Evolutionary conservation across 441 rosid genomes (phyloP).

Genomic region (Geranium incanum): DNA sequence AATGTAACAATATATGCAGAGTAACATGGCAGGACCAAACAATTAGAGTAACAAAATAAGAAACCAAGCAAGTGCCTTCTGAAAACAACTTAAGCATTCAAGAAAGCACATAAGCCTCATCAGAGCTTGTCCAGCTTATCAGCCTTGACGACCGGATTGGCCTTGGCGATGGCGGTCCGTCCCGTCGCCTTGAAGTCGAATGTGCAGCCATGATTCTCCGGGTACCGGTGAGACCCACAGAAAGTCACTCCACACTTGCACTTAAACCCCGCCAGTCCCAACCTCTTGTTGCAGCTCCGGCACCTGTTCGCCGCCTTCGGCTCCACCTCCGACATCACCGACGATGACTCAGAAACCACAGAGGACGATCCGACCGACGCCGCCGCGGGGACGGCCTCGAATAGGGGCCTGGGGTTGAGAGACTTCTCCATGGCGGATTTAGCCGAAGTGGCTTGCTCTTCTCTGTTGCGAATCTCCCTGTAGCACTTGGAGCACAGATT

Average conservation of each 20-base stretch:
- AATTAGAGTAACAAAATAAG: too few species aligned
- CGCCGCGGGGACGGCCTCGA: conserved; percentile 15
- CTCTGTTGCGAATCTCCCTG: conserved; percentile 42
- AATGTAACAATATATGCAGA: too few species aligned
- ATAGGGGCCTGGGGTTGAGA: conserved; percentile 28
- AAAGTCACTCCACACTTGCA: conserved; percentile 73
- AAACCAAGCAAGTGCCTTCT: too few species aligned
- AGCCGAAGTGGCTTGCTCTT: conserved; percentile 52
- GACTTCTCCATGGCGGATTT: conserved; percentile 62
- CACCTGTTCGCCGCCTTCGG: conserved; percentile 49
- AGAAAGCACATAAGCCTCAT: conserved; percentile 14
- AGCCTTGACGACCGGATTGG: conserved; percentile 64
- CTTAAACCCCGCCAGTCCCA: conserved; percentile 59
- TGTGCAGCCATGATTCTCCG: conserved; percentile 66
- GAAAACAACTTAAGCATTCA: too few species aligned
- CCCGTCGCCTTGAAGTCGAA: conserved; percentile 76
- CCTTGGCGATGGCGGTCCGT: conserved; percentile 53
- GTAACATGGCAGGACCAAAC: too few species aligned
- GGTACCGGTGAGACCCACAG: conserved; percentile 70
- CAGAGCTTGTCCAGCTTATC: conserved; percentile 68
- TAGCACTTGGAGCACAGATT: conserved; percentile 84
- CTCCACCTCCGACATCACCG: neutral
- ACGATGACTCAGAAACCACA: conserved; percentile 6
- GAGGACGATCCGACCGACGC: neutral
- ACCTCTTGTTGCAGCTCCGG: conserved; percentile 66